Base-by-base conservation (phyloP, 306 rosid genomes). In the Prunus dulcis region DNA sequence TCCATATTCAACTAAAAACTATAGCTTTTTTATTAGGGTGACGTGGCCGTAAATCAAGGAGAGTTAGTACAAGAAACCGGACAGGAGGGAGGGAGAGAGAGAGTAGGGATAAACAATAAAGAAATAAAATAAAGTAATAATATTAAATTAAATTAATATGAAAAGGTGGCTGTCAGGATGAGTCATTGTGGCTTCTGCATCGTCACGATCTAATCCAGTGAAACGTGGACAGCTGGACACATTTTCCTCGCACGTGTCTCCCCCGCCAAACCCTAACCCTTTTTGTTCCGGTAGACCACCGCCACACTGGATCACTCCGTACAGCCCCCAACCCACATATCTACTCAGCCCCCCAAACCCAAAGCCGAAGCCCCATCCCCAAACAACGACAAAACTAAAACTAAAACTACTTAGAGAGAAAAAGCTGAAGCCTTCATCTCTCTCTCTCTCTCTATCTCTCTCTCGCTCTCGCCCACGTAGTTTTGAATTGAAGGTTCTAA, bases 221-320 rank as follows among this genome's bases (percentile, higher is more conserved):
- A 81, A 69, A 81, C 79, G 73, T 64, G 82, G 90, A 79, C 95
- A 89, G 88, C 90, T 89, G 86, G 86, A 68, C 41, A 3, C 78
- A 75, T 82, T 73, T 67, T 61, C 65, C 73, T 72, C 79, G 81
- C 69, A 78, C 91, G 88, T 91, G 94, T 88, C 96, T 28, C 15
- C 45, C 69, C 11, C 43, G 58, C 78, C 49, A 84, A 87, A 82
- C 88, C 87, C 86, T 80, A 78, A 18, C 60, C 0, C 20, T n/a
- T 19, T 18, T 70, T 6, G 14, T 19, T 73, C 79, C 77, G 22
- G 55, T 84, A 47, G 73, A 81, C 71, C 77, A 45, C 74, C 90
- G 84, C 79, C 87, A 60, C 82, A 74, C 83, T n/a, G 53, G 81
- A 86, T 83, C 79, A 67, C 18, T 34, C 79, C 25, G 47, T 14